These are phyloP conservation scores for Russula lepida DNA, from an alignment of 768 basidiomycete species.

Conservation along the genomic window DNA sequence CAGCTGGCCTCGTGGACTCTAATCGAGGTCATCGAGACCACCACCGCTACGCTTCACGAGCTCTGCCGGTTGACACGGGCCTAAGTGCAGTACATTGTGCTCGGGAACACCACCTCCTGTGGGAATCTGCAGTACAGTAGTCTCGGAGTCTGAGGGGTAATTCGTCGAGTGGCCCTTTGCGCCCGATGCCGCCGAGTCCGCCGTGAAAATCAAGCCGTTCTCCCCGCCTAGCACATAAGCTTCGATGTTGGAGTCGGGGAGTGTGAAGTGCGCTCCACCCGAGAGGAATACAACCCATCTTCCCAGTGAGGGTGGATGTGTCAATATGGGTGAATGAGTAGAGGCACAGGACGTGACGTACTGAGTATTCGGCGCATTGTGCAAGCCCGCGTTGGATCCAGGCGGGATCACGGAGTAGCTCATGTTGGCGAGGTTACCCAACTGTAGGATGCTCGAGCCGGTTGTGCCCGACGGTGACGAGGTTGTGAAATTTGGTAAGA, in stretches of 20 bases:
- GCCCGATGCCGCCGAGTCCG: slow-evolving; percentile 18
- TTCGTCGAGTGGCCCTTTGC: slow-evolving; percentile 22
- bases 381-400: slow-evolving; percentile 43
- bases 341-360: slow-evolving; percentile 2
- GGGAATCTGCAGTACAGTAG: slow-evolving; percentile 24
- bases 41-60: background rate
- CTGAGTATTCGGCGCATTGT: slow-evolving; percentile 42
- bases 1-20: background rate
- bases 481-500: slow-evolving; percentile 22
- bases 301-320: too few relatives aligned
- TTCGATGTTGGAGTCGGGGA: slow-evolving; percentile 18
- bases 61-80: slow-evolving; percentile 15
- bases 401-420: slow-evolving; percentile 31
- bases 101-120: slow-evolving; percentile 21
- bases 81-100: slow-evolving; percentile 21
- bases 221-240: slow-evolving; percentile 20
- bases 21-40: slow-evolving; percentile 9
- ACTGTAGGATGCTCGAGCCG: slow-evolving; percentile 23
- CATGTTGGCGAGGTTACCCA: slow-evolving; percentile 24
- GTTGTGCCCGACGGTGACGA: slow-evolving; percentile 24
- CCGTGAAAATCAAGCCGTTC: slow-evolving; percentile 22
- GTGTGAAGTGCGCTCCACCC: slow-evolving; percentile 24
- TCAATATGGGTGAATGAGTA: background rate
- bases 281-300: slow-evolving; percentile 24
- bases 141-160: slow-evolving; percentile 22